phyloP scores from a whole-genome alignment of 768 basidiomycete species.

The Boletus subcaerulescens region DNA sequence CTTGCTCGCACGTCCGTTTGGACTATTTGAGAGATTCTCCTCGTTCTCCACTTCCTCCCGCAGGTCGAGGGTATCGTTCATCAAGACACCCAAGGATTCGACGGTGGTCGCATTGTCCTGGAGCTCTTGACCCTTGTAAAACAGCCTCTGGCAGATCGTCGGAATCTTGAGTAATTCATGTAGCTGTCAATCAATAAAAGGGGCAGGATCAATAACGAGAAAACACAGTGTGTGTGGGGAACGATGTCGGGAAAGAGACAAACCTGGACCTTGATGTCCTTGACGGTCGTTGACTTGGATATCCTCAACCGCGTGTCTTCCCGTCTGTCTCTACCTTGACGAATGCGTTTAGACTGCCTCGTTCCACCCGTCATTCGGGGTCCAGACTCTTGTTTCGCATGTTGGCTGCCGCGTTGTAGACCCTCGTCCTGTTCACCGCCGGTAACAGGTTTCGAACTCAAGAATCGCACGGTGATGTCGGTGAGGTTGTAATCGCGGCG shows the following conservation, averaged over 20 bases:
- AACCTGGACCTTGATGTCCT: slow-evolving; percentile 76
- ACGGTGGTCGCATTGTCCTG: slow-evolving; percentile 53
- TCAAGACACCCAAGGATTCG: slow-evolving; percentile 54
- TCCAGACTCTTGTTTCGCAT: slow-evolving; percentile 33
- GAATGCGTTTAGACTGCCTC: slow-evolving; percentile 71
- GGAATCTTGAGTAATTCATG: slow-evolving; percentile 63
- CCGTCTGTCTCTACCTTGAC: slow-evolving; percentile 50
- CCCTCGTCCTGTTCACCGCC: slow-evolving; percentile 28
- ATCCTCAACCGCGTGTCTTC: slow-evolving; percentile 54
- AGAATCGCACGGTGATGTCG: slow-evolving; percentile 57
- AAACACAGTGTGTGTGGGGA: neutral
- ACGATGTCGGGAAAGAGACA: slow-evolving; percentile 16
- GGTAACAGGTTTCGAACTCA: slow-evolving; percentile 33
- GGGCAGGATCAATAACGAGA: neutral
- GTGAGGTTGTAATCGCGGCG: slow-evolving; percentile 52
- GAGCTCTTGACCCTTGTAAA: slow-evolving; percentile 59
- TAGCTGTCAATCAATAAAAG: slow-evolving; percentile 39
- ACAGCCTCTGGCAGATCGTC: slow-evolving; percentile 73
- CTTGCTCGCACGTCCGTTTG: slow-evolving; percentile 40
- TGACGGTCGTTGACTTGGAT: slow-evolving; percentile 64
- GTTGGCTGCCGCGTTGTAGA: slow-evolving; percentile 23
- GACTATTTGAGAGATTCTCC: slow-evolving; percentile 50
- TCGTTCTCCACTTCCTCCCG: slow-evolving; percentile 60
- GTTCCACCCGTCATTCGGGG: slow-evolving; percentile 40
- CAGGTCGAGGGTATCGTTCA: slow-evolving; percentile 65